Base-by-base conservation (phyloP, 1,139 yeast genomes). In the Chernovozyma sophiae-reginae region DNA sequence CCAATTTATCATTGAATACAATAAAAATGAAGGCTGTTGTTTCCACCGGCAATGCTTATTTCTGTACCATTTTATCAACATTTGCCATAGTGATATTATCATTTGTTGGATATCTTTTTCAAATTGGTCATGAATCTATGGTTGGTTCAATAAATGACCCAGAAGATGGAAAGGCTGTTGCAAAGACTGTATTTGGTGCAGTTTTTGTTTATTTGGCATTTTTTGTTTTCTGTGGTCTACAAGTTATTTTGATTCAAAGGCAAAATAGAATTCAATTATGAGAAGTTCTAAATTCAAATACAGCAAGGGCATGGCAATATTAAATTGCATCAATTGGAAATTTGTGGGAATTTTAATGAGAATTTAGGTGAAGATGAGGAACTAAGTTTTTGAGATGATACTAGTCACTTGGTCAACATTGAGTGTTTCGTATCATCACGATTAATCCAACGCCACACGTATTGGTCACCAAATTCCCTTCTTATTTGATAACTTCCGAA, bases 131-230 rank as follows among this genome's bases (percentile, higher is more conserved):
- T 58, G 97, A 92, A 62, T 74, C 95, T 16, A 82, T 92, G 83
- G 82, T 89, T 68, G 98, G 98, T 6, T 85, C 96, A 30, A 79
- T 81, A 45, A 81, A 73, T 48, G 96, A 90, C 55, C 97, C 98
- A 18, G 85, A 77, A 48, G 92, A 92, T 56, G 97, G 97, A 11
- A 79, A 79, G 45, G 96, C 94, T 65, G 97, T 90, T 32, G 96
- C 97, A 25, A 76, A 77, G 45, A 92, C 97, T 3, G 81, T 92
- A 15, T 85, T 84, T 60, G 82, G 90, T 33, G 97, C 97, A 18
- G 97, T 90, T 5, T 60, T 84, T 43, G 92, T 92, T 11, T 92
- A 92, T 58, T 63, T 81, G 40, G 73, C 70, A 31, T 87, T 89
- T 70, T 82, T 90, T 53, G 68, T 80, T 23, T 90, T 89, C 66